These are phyloP conservation scores for Ilyonectria mors-panacis DNA, from an alignment of 2,329 filamentous ascomycete species.

Conservation along the genomic window DNA sequence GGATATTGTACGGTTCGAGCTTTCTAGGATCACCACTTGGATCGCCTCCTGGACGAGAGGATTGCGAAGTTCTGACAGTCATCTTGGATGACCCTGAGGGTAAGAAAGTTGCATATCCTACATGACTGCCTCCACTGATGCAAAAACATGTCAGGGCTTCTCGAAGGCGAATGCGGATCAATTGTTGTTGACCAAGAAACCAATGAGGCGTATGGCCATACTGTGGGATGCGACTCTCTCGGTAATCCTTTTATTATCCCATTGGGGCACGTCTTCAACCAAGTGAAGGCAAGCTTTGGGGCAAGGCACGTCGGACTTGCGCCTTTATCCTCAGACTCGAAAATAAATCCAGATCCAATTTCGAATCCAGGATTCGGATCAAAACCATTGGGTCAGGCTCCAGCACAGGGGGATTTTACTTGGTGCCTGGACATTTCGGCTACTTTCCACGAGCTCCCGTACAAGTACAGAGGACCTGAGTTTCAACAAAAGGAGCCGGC, in stretches of 20 bases:
- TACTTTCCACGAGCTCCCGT: too few relatives aligned
- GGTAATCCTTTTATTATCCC: conserved; percentile 6
- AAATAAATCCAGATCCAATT: too few relatives aligned
- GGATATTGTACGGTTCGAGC: background rate
- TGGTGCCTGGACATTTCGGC: too few relatives aligned
- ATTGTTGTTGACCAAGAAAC: conserved; percentile 11
- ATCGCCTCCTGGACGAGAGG: background rate
- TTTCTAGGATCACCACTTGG: background rate
- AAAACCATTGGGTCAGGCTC: too few relatives aligned
- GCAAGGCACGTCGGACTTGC: background rate
- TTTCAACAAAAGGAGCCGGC: too few relatives aligned
- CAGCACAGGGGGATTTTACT: too few relatives aligned
- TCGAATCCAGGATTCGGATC: too few relatives aligned
- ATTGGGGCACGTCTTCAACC: background rate
- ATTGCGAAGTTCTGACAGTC: background rate
- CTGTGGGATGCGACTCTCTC: background rate
- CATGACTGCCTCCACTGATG: background rate
- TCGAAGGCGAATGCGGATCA: conserved; percentile 10
- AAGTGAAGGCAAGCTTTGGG: background rate
- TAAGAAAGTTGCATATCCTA: background rate
- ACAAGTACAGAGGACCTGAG: too few relatives aligned
- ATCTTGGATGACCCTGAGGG: background rate
- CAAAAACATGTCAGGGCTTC: background rate
- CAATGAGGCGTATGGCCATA: conserved; percentile 16
- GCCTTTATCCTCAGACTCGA: too few relatives aligned